phyloP scores from a whole-genome alignment of 2,329 filamentous ascomycete genomes.

The Thielaviopsis populi region DNA sequence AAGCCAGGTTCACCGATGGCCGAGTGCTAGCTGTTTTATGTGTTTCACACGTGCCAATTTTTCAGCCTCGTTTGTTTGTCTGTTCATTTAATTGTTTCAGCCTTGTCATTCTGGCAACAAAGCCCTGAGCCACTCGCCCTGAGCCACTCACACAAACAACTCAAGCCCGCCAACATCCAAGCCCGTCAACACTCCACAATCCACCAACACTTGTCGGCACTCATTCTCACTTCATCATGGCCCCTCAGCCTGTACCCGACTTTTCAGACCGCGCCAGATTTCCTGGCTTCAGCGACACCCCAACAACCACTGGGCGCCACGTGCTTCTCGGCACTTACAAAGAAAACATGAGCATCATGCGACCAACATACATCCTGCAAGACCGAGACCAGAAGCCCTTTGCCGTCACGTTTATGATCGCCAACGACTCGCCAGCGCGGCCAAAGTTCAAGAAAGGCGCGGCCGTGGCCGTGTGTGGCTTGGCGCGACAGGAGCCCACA shows the following conservation, averaged over 20 bases:
- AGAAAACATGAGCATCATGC: slow-evolving; percentile 34
- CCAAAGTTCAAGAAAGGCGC: slow-evolving; percentile 29
- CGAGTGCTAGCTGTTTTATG: no score
- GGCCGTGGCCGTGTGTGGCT: slow-evolving; percentile 25
- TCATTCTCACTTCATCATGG: background rate
- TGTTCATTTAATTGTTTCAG: background rate
- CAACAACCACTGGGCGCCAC: slow-evolving; percentile 16
- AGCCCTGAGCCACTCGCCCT: background rate
- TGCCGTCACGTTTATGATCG: slow-evolving; percentile 32
- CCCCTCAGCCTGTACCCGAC: slow-evolving; percentile 18
- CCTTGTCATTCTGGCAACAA: no score
- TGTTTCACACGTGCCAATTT: background rate
- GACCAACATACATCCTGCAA: slow-evolving; percentile 32
- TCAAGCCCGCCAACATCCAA: no score
- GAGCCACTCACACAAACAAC: background rate
- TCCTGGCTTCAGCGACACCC: slow-evolving; percentile 25
- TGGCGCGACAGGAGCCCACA: slow-evolving; percentile 19
- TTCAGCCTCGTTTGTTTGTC: background rate
- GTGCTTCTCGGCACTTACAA: slow-evolving; percentile 29
- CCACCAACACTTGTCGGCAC: background rate
- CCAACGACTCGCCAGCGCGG: slow-evolving; percentile 23
- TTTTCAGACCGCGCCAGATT: slow-evolving; percentile 24
- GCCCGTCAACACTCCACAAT: no score
- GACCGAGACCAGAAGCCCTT: slow-evolving; percentile 29
- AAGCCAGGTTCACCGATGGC: no score